A percentile compares a stretch with the other conserved stretches of the same genome.
Conservation (phyloP, 208 protist genomes). For the Acanthamoeba healyi region DNA sequence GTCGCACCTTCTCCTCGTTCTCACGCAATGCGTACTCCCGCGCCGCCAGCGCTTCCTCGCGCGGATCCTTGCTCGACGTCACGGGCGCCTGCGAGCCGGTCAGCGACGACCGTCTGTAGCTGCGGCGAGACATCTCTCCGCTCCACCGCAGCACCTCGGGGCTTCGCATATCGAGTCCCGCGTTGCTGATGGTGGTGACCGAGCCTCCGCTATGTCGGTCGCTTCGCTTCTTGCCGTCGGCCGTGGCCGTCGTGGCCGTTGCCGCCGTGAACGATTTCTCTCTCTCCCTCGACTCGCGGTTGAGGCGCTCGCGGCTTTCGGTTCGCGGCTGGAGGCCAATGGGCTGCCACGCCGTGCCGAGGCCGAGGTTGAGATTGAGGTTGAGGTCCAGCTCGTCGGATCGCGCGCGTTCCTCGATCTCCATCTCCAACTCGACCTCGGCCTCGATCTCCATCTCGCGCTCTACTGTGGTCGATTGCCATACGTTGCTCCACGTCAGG, state of each 20-base stretch:
- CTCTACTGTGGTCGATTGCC: slow-evolving; percentile 43
- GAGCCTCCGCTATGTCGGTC: slow-evolving; percentile 14
- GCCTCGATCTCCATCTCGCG: slow-evolving; percentile 61
- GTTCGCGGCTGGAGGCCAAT: not conserved
- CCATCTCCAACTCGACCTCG: slow-evolving; percentile 65
- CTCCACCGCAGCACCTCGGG: slow-evolving; percentile 46
- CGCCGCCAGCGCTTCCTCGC: not conserved
- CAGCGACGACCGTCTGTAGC: slow-evolving; percentile 2
- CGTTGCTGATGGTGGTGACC: not conserved
- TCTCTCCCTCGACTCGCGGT: not conserved
- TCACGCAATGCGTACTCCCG: slow-evolving; percentile 41
- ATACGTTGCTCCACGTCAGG: slow-evolving; percentile 57
- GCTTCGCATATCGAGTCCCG: not conserved
- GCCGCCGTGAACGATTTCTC: not conserved
- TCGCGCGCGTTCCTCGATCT: slow-evolving; percentile 39
- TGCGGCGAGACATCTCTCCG: slow-evolving; percentile 36
- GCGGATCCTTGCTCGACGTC: not conserved
- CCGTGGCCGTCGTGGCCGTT: not conserved
- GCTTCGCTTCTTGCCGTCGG: not conserved
- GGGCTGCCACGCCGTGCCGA: slow-evolving; percentile 9
- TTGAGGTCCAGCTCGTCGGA: slow-evolving; percentile 5
- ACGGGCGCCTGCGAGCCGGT: not conserved
- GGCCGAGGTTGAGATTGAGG: not conserved
- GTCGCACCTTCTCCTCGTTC: slow-evolving; percentile 35
- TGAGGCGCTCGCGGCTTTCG: not conserved